Base-by-base conservation (phyloP, 805 yeast species). In the Komagataella ulmi region DNA sequence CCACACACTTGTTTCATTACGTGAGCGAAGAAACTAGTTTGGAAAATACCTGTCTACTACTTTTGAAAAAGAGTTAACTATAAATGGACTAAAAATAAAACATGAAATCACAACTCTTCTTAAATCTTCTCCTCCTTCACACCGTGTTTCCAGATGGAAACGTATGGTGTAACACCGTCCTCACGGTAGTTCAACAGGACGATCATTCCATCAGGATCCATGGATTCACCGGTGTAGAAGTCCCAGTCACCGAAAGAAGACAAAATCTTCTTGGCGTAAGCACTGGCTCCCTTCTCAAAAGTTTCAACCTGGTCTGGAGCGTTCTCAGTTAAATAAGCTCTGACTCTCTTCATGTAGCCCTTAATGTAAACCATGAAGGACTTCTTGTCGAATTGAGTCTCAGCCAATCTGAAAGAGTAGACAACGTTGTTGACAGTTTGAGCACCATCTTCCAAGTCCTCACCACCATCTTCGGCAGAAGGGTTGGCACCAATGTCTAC, bases 161-260 rank as follows among this genome's bases (percentile, higher is more conserved):
- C 93, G 77, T 70, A 93, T 69, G 99, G 99, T 63, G 99, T 93
- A 65, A 83, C 78, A 79, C 99, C 99, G 71, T 93, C 98, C 80
- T 93, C 99, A 78, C 99, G 95, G 89, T 91, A 93, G 95, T 93
- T 93, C 75, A 93, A 86, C 73, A 93, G 82, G 63, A 89, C 88
- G 69, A 93, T 76, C 99, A 93, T 93, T 63, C 85, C 99, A 75
- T 93, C 99, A 73, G 99, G 99, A 83, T 93, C 97, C 99, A 93
- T 93, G 70, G 96, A 86, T 80, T 91, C 98, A 80, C 99, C 98
- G 63, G 97, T 91, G 90, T 75, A 93, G 82, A 93, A 93, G 71
- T 93, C 99, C 95, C 95, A 93, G 83, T 93, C 99, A 70, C 85
- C 85, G 93, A 93, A 93, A 74, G 90, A 85, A 66, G 83, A 85